These are phyloP conservation scores for Panaeolus papilionaceus DNA, from an alignment of 768 basidiomycete species.

Conservation along the genomic window DNA sequence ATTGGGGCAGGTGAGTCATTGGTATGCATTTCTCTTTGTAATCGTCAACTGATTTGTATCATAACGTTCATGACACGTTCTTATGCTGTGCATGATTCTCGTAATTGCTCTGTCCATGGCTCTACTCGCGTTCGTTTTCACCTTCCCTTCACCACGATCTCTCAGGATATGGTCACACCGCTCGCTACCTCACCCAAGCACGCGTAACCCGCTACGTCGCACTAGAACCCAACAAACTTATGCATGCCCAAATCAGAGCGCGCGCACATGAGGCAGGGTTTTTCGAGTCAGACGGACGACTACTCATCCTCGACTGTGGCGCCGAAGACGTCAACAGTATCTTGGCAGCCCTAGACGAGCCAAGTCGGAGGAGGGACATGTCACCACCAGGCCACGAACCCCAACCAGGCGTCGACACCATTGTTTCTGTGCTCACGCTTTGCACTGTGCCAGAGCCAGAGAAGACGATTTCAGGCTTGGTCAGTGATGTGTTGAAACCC, in stretches of 20 bases:
- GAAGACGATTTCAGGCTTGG: constrained; percentile 50
- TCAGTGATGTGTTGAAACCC: constrained; percentile 59
- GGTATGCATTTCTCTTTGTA: too few relatives aligned
- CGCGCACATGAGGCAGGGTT: constrained; percentile 59
- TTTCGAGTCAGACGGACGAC: constrained; percentile 53
- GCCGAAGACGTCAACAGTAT: constrained; percentile 64
- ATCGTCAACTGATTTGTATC: too few relatives aligned
- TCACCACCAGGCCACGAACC: constrained; percentile 31
- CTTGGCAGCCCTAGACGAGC: constrained; percentile 35
- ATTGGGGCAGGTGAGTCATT: constrained; percentile 62
- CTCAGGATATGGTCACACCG: constrained; percentile 67
- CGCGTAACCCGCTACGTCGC: constrained; percentile 72
- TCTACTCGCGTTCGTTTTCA: background rate
- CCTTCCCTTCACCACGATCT: background rate
- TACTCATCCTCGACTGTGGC: constrained; percentile 66
- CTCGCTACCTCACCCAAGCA: constrained; percentile 60
- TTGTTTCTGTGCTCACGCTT: constrained; percentile 69
- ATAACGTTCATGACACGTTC: too few relatives aligned
- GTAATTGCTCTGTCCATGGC: background rate
- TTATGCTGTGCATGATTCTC: background rate
- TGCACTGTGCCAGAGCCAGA: constrained; percentile 69
- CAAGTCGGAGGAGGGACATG: background rate
- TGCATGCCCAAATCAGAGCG: constrained; percentile 63
- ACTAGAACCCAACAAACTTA: constrained; percentile 69
- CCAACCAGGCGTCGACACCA: constrained; percentile 54